A percentile compares a stretch with the other conserved stretches of the same genome.
These are phyloP conservation scores for Excoecaria cochinchinensis DNA, from an alignment of 345 rosid genomes.

Conservation along the genomic window DNA sequence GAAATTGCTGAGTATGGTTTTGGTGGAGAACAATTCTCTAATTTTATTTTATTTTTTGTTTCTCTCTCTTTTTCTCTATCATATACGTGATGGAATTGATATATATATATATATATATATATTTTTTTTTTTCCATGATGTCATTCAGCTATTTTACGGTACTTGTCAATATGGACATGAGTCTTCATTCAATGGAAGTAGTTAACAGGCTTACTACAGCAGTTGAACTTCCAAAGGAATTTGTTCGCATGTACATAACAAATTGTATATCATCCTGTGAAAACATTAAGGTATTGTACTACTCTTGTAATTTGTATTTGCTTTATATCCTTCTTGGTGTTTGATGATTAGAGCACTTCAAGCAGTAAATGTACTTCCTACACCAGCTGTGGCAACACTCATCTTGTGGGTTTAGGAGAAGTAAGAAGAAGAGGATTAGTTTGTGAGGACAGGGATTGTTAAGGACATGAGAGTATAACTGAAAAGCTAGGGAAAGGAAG, in stretches of 20 bases:
- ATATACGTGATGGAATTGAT: not conserved
- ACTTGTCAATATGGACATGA: constrained; percentile 95
- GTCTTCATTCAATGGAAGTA: constrained; percentile 98
- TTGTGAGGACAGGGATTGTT: not conserved
- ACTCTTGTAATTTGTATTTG: not conserved
- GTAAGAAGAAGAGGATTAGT: constrained; percentile 2
- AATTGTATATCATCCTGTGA: constrained; percentile 94
- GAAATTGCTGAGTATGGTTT: constrained; percentile 82
- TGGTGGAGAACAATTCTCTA: too few species aligned
- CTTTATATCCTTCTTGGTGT: not conserved
- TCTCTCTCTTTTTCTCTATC: not conserved
- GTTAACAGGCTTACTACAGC: constrained; percentile 96
- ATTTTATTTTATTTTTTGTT: too few species aligned
- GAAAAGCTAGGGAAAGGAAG: not conserved
- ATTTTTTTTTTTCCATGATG: not conserved
- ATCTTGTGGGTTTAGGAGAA: not conserved
- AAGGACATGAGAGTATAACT: not conserved
- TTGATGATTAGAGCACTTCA: not conserved
- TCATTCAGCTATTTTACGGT: constrained; percentile 74
- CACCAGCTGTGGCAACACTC: not conserved
- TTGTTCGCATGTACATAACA: constrained; percentile 84
- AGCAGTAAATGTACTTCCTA: not conserved
- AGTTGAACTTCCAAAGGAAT: constrained; percentile 91
- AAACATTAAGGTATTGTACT: constrained; percentile 65
- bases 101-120: too few species aligned